Evolutionary conservation across 768 basidiomycete species (phyloP), one percentile per base, ranked within the genome.

Genomic region (Leccinum subgranulosum): DNA sequence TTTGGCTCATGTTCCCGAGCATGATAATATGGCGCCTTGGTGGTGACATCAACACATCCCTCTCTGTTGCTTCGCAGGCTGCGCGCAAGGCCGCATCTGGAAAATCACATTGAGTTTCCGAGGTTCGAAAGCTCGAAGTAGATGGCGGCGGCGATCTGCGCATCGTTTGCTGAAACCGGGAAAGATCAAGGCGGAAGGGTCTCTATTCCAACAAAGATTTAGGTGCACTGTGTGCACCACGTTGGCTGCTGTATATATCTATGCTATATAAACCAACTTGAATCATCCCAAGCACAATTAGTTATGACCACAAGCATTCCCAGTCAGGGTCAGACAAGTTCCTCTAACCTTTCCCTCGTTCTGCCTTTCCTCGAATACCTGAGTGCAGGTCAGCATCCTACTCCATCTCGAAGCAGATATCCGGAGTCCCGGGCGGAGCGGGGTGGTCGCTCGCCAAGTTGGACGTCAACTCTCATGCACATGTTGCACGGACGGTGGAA

Each of bases 1-100:
- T 88, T n/a, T 94, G 92, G 92, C 72, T 94, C 54, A 66, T 92
- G 45, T 64, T 92, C 23, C 92, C 92, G 3, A 65, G 75, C 28
- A 67, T 88, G 62, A 84, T 92, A 50, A 67, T 85, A 31, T 70
- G 72, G 57, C 78, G 73, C 34, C 78, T 94, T 4, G 85, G 88
- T 9, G 79, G 78, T 63, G 88, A 91, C 65, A 79, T 94, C 47
- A 65, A 74, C 0, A 60, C 69, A 4, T 74, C 81, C 3, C 73
- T 90, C 33, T 59, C 64, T 54, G 60, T 60, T 10, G 69, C 69
- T 17, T 66, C 68, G 28, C 69, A 61, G 36, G 61, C 57, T 29
- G 54, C 56, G 21, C 59, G 57, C 55, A 77, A 72, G 65, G 61
- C 52, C 53, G 64, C 61, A 10, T 69, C 69, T 52, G 66, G 70